phyloP scores from a whole-genome alignment of 257 asterid species.

The Jasminum sambac region DNA sequence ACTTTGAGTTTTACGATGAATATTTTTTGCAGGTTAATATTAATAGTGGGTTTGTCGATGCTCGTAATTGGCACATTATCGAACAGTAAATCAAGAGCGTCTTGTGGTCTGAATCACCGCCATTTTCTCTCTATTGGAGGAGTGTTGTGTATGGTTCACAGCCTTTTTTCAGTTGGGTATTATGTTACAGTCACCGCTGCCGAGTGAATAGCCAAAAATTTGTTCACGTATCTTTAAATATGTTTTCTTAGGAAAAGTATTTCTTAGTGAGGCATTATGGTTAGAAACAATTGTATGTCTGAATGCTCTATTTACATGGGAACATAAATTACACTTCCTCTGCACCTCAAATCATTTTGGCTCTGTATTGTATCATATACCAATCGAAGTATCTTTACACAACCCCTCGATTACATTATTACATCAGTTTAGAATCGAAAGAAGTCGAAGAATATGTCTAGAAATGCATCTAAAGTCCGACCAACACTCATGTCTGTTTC shows the following conservation, averaged over 20 bases:
- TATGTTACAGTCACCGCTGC: constrained; percentile 54
- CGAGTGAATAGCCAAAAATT: not conserved
- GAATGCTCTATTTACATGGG: not conserved
- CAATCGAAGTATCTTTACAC: not conserved
- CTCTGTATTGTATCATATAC: not conserved
- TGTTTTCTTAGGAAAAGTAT: too few species aligned
- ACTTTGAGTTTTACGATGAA: not conserved
- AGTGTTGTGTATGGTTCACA: constrained; percentile 67
- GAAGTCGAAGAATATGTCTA: constrained; percentile 35
- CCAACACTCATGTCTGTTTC: constrained; percentile 61
- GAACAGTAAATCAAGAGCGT: constrained; percentile 64
- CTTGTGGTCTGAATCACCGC: constrained; percentile 78
- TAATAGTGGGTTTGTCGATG: constrained; percentile 60
- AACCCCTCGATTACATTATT: not conserved
- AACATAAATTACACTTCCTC: not conserved
- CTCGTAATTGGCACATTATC: constrained; percentile 73
- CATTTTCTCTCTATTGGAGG: constrained; percentile 78
- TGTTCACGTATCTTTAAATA: not conserved
- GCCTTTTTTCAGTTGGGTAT: constrained; percentile 63
- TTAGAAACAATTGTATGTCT: not conserved
- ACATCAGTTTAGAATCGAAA: constrained; percentile 24
- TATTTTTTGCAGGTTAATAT: constrained; percentile 53
- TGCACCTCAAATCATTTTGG: not conserved
- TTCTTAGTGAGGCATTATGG: too few species aligned
- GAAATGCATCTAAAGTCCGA: constrained; percentile 33